Percentiles rank a stretch among this genome's conserved stretches.
These are phyloP conservation scores for Ampelocalamus luodianensis DNA, from an alignment of 176 grass and related monocot species.

Conservation along the genomic window DNA sequence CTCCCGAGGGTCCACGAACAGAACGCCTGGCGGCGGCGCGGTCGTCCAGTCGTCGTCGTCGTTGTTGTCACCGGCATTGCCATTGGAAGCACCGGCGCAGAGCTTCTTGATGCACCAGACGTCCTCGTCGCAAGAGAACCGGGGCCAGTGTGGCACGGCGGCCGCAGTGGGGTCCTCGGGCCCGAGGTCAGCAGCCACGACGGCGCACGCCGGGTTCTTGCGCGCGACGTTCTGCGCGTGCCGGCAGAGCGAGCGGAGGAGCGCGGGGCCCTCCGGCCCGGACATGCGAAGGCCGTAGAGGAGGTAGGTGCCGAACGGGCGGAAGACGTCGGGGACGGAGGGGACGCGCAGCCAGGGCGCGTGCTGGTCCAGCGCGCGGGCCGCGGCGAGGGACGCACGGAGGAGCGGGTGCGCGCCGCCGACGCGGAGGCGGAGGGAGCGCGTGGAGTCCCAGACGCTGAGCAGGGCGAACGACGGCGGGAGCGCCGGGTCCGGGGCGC, in stretches of 20 bases:
- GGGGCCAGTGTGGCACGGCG: constrained; percentile 62
- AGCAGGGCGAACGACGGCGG: constrained; percentile 63
- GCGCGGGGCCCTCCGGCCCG: constrained; percentile 50
- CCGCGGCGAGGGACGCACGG: constrained; percentile 55
- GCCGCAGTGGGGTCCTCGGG: constrained; percentile 47
- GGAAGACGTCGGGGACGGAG: constrained; percentile 70
- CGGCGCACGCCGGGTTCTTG: constrained; percentile 53
- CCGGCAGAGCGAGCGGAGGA: constrained; percentile 56
- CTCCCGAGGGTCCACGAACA: constrained; percentile 83
- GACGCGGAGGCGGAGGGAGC: constrained; percentile 60
- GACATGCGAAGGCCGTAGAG: constrained; percentile 74
- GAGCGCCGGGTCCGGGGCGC: neutral
- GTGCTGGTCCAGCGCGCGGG: constrained; percentile 55
- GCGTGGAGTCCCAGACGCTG: constrained; percentile 74
- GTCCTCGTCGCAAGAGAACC: constrained; percentile 71
- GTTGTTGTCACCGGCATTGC: neutral
- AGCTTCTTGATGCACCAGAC: constrained; percentile 75
- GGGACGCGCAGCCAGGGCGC: constrained; percentile 67
- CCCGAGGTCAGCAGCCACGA: constrained; percentile 64
- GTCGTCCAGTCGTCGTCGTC: constrained; percentile 53
- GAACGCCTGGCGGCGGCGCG: constrained; percentile 22
- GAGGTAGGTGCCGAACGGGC: constrained; percentile 70
- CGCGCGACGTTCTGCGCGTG: constrained; percentile 71
- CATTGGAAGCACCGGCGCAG: neutral
- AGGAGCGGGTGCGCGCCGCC: constrained; percentile 44